A percentile compares a stretch with the other conserved stretches of the same genome.
phyloP scores from a whole-genome alignment of 2,329 filamentous ascomycete species.

The Pseudomassariella vexata region DNA sequence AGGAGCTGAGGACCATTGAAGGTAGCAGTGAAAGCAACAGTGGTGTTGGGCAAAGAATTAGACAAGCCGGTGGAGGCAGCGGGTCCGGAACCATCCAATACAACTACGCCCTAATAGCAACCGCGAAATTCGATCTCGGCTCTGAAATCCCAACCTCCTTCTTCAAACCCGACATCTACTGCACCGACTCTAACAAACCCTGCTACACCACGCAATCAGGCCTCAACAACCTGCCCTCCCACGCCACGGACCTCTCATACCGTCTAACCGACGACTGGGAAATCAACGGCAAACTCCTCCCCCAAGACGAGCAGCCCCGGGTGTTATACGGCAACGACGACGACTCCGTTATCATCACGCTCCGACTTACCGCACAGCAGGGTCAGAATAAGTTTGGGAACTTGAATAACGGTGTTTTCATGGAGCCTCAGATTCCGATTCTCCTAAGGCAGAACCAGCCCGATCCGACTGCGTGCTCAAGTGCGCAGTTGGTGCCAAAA shows the following conservation, averaged over 20 bases:
- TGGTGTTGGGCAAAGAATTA: background rate
- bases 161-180: constrained; percentile 1
- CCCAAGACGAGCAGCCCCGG: background rate
- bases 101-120: constrained; percentile 2
- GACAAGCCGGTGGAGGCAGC: background rate
- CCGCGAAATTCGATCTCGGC: constrained; percentile 2
- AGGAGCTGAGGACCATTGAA: constrained; percentile 1
- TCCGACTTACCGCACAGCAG: constrained; percentile 4
- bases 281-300: background rate
- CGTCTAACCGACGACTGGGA: background rate
- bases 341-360: constrained; percentile 1
- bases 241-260: background rate
- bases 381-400: background rate
- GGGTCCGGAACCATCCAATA: background rate
- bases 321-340: constrained; percentile 1
- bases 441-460: constrained; percentile 1
- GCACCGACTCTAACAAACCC: constrained; percentile 2
- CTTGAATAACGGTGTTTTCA: constrained; percentile 3
- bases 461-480: background rate
- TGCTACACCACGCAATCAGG: constrained; percentile 1
- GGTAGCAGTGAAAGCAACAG: background rate
- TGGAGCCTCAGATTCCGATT: constrained; percentile 1
- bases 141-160: background rate
- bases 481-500: no score
- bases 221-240: constrained; percentile 1